Conservation (phyloP, 345 rosid species). For the Populus alba region DNA sequence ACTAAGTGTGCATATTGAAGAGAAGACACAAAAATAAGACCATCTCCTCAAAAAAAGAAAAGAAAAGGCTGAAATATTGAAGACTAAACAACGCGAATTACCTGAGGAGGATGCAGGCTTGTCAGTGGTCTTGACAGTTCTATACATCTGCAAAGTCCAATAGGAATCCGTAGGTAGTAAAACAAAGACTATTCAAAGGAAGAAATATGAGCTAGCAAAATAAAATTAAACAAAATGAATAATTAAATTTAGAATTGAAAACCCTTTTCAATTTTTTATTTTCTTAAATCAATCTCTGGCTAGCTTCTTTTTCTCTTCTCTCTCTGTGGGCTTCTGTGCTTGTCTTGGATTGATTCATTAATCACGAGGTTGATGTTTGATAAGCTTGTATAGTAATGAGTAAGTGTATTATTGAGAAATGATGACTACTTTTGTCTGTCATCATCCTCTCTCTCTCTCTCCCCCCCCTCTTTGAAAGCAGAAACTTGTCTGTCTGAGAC, state of each 20-base stretch:
- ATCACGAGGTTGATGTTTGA: constrained; percentile 76
- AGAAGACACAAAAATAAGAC: background rate
- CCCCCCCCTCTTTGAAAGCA: constrained; percentile 28
- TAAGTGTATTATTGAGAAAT: constrained; percentile 64
- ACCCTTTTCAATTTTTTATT: background rate
- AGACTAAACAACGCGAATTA: constrained; percentile 37
- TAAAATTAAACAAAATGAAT: background rate
- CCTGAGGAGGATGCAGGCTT: constrained; percentile 84
- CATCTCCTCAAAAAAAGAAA: background rate
- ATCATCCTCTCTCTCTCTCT: constrained; percentile 16
- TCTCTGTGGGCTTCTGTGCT: constrained; percentile 21
- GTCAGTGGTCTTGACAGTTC: constrained; percentile 88
- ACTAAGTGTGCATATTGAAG: background rate
- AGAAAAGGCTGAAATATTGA: constrained; percentile 10
- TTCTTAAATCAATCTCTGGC: background rate
- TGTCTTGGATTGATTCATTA: constrained; percentile 39
- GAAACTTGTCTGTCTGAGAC: constrained; percentile 37
- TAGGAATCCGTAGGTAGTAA: background rate
- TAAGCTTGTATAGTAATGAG: constrained; percentile 42
- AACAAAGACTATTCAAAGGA: background rate
- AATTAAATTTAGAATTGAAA: background rate
- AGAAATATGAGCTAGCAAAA: constrained; percentile 5
- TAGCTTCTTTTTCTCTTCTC: background rate
- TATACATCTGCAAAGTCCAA: constrained; percentile 63
- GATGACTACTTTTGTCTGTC: constrained; percentile 62